Evolutionary conservation across 495 filamentous ascomycete species (phyloP), one percentile per base, ranked within the genome.

Genomic region (Lasiosphaeria ovina): DNA sequence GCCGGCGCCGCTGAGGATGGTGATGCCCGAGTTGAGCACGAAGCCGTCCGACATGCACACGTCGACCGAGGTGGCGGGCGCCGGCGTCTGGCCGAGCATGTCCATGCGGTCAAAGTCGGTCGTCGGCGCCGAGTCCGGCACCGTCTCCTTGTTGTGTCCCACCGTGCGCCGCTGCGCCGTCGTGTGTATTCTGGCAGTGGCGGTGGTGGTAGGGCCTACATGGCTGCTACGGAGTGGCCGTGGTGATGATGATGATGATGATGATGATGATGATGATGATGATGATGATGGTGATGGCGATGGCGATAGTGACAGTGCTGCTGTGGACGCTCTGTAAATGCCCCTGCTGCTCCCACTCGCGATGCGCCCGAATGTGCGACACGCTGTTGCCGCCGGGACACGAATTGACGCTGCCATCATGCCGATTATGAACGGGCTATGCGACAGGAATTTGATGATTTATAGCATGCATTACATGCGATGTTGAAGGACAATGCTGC

Each of bases 1-100:
- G 0, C 88, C 91, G 35, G 82, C 81, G 6, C 89, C 85, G 17
- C 80, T 81, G 3, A 72, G 72, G 14, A 96, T 79, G 66, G 80
- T 84, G 2, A 88, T 73, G 2, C 92, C 91, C 61, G 84, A 96
- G 72, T 91, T 87, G 31, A 97, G 76, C 54, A 85, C 80, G 71
- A 97, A 97, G 5, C 93, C 93, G 62, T 92, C 84, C 52, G 77
- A 70, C 31, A 86, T 80, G 67, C 88, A 92, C 40, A 87, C 83
- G 62, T 97, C 92, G n/a, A 98, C 83, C 0, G 85, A 82, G 0
- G 93, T 96, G 0, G 90, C 81, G 0, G 94, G 94, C 4, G 84
- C 76, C 0, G 92, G 87, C 7, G 87, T 82, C 61, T 83, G 84
- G n/a, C 84, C 87, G 7, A 97, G 82, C 10, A 98, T 87, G 70